Evolutionary conservation across 495 filamentous ascomycete genomes (phyloP).

Genomic region (Penicillium macrosclerotiorum): DNA sequence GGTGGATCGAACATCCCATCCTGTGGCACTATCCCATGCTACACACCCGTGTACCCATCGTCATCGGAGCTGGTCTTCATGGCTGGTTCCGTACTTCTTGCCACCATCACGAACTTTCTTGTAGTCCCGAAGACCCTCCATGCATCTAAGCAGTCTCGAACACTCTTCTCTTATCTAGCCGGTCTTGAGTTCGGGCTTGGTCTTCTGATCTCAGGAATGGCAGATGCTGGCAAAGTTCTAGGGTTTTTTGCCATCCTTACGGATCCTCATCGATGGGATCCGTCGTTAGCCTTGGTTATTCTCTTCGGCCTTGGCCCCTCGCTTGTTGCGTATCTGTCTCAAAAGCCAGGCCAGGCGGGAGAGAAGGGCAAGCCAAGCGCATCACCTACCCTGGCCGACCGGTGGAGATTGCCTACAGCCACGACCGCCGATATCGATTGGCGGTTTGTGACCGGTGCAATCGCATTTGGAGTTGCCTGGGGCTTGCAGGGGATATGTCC

Average conservation of each 20-base stretch:
- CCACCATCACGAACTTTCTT: slow-evolving; percentile 33
- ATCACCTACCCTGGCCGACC: slow-evolving; percentile 41
- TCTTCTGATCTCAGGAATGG: slow-evolving; percentile 55
- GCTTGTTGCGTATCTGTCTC: slow-evolving; percentile 31
- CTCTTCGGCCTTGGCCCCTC: slow-evolving; percentile 51
- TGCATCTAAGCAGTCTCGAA: slow-evolving; percentile 26
- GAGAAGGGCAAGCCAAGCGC: slow-evolving; percentile 12
- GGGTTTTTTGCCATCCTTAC: slow-evolving; percentile 52
- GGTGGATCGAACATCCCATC: slow-evolving; percentile 31
- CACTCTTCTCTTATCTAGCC: slow-evolving; percentile 38
- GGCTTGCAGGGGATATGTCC: slow-evolving; percentile 56
- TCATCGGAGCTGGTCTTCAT: slow-evolving; percentile 35
- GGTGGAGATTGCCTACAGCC: slow-evolving; percentile 45
- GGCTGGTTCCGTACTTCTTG: slow-evolving; percentile 25
- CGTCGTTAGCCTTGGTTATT: slow-evolving; percentile 50
- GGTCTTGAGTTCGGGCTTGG: slow-evolving; percentile 56
- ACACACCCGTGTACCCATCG: slow-evolving; percentile 46
- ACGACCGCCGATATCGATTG: slow-evolving; percentile 52
- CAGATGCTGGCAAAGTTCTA: slow-evolving; percentile 51
- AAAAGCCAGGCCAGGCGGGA: slow-evolving; percentile 28
- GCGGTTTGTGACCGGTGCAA: slow-evolving; percentile 51
- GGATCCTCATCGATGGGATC: slow-evolving; percentile 47
- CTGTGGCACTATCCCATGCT: slow-evolving; percentile 46
- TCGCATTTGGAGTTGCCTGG: slow-evolving; percentile 55
- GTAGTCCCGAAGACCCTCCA: slow-evolving; percentile 26